Conservation (phyloP, 352 stramenopile genomes). For the Ophiocytium majus region DNA sequence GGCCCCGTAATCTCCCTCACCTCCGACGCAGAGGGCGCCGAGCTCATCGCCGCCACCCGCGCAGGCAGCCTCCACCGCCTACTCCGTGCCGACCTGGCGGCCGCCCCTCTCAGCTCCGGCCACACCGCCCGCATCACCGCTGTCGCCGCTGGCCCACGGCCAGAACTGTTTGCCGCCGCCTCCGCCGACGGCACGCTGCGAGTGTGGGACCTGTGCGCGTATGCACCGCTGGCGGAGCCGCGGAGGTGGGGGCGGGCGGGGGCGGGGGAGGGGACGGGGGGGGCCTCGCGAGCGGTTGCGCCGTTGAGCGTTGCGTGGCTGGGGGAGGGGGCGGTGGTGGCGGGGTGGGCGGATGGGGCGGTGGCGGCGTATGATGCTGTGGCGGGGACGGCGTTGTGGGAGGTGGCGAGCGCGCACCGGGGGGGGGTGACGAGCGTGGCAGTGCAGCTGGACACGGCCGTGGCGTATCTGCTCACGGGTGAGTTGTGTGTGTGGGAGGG, state of each 20-base stretch:
- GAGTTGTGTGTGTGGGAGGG: no score
- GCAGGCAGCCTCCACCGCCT: slow-evolving; percentile 55
- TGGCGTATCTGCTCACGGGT: slow-evolving; percentile 73
- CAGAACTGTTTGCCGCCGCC: slow-evolving; percentile 55
- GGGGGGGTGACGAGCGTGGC: slow-evolving; percentile 71
- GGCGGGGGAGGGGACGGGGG: slow-evolving; percentile 7
- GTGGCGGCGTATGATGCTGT: slow-evolving; percentile 54
- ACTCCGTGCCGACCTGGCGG: slow-evolving; percentile 46
- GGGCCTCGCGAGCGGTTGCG: slow-evolving; percentile 5
- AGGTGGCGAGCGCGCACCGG: slow-evolving; percentile 78
- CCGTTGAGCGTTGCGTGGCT: slow-evolving; percentile 47
- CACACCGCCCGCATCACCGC: slow-evolving; percentile 28
- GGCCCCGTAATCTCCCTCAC: slow-evolving; percentile 73
- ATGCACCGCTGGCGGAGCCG: slow-evolving; percentile 62
- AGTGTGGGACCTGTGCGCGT: slow-evolving; percentile 65
- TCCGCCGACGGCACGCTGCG: slow-evolving; percentile 53
- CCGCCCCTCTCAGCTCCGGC: slow-evolving; percentile 18
- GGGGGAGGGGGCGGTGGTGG: slow-evolving; percentile 51
- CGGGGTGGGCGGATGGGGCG: slow-evolving; percentile 53
- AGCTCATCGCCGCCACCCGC: slow-evolving; percentile 67
- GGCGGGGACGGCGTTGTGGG: slow-evolving; percentile 63
- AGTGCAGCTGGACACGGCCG: slow-evolving; percentile 57
- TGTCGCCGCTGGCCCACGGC: slow-evolving; percentile 22
- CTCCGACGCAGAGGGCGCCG: slow-evolving; percentile 38
- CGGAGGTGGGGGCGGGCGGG: neutral